Conservation (phyloP, 331 rosid species). For the Rosa hybrid region DNA sequence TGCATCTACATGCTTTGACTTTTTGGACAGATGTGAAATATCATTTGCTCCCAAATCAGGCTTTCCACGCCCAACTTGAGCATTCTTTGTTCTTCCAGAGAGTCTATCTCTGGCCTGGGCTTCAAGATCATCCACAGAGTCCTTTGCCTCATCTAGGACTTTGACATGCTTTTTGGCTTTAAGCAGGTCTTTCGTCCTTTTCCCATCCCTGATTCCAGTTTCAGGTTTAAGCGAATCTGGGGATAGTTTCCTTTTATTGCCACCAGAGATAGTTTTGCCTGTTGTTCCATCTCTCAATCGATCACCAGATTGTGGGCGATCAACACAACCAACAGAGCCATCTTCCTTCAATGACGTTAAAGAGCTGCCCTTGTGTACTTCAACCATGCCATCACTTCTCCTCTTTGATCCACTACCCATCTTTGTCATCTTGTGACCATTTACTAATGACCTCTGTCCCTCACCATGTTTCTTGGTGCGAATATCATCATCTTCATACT, state of each 20-base stretch:
- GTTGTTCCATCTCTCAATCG: slow-evolving; percentile 49
- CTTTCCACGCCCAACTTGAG: slow-evolving; percentile 48
- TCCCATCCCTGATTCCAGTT: slow-evolving; percentile 43
- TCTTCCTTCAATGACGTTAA: slow-evolving; percentile 42
- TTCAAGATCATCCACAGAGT: slow-evolving; percentile 32
- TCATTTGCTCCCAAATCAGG: slow-evolving; percentile 52
- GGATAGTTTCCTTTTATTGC: slow-evolving; percentile 36
- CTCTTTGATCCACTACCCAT: slow-evolving; percentile 48
- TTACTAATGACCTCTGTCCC: slow-evolving; percentile 41
- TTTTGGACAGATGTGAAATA: slow-evolving; percentile 54
- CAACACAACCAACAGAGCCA: slow-evolving; percentile 30
- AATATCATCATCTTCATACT: slow-evolving; percentile 29
- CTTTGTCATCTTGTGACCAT: slow-evolving; percentile 58
- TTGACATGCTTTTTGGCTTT: slow-evolving; percentile 40
- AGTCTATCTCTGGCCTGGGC: slow-evolving; percentile 41
- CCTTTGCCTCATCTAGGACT: slow-evolving; percentile 38
- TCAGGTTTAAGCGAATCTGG: slow-evolving; percentile 45
- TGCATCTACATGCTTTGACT: slow-evolving; percentile 49
- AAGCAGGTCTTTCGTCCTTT: slow-evolving; percentile 43
- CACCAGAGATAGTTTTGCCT: slow-evolving; percentile 40
- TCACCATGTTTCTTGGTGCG: slow-evolving; percentile 43
- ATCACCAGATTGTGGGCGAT: slow-evolving; percentile 43
- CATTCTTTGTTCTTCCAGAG: slow-evolving; percentile 46
- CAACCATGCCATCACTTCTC: slow-evolving; percentile 47
- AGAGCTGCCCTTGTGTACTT: slow-evolving; percentile 40